phyloP scores from a whole-genome alignment of 2,329 filamentous ascomycete species.

The Verticillium zaregamsianum region DNA sequence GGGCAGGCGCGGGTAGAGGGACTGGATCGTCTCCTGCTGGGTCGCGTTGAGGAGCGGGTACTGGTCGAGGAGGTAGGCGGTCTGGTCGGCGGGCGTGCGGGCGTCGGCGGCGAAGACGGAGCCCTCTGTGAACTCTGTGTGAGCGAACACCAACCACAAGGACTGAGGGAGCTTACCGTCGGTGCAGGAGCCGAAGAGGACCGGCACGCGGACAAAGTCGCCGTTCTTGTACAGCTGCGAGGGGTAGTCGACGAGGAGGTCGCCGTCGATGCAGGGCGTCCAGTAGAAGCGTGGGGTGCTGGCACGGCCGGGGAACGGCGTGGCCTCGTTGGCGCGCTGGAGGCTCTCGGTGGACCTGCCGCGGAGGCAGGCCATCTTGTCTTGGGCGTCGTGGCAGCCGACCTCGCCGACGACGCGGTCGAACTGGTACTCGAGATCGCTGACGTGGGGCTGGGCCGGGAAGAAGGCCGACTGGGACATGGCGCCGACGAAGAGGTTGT shows the following conservation, averaged over 20 bases:
- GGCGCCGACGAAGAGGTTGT: slow-evolving; percentile 40
- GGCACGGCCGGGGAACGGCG: slow-evolving; percentile 32
- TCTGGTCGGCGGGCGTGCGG: slow-evolving; percentile 25
- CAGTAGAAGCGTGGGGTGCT: slow-evolving; percentile 41
- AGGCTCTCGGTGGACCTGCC: slow-evolving; percentile 25
- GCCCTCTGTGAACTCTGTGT: slow-evolving; percentile 31
- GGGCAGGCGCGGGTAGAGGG: slow-evolving; percentile 35
- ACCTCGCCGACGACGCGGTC: slow-evolving; percentile 28
- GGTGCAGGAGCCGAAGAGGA: slow-evolving; percentile 39
- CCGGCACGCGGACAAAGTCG: slow-evolving; percentile 37
- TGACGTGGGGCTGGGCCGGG: slow-evolving; percentile 39
- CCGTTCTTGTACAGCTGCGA: slow-evolving; percentile 34
- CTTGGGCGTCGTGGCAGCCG: slow-evolving; percentile 24
- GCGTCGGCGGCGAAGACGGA: slow-evolving; percentile 38
- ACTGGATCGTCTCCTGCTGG: slow-evolving; percentile 23
- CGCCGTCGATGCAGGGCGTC: slow-evolving; percentile 46
- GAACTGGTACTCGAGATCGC: slow-evolving; percentile 45
- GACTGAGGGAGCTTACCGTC: slow-evolving; percentile 25
- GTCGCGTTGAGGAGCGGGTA: slow-evolving; percentile 36
- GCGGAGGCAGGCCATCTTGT: slow-evolving; percentile 39
- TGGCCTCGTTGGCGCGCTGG: slow-evolving; percentile 35
- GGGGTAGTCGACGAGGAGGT: slow-evolving; percentile 36
- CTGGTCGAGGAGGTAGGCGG: slow-evolving; percentile 40
- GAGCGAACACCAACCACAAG: background rate
- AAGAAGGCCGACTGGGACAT: slow-evolving; percentile 46